Evolutionary conservation across 495 filamentous ascomycete genomes (phyloP), one percentile per base, ranked within the genome.

Genomic region (Xylaria sp.): DNA sequence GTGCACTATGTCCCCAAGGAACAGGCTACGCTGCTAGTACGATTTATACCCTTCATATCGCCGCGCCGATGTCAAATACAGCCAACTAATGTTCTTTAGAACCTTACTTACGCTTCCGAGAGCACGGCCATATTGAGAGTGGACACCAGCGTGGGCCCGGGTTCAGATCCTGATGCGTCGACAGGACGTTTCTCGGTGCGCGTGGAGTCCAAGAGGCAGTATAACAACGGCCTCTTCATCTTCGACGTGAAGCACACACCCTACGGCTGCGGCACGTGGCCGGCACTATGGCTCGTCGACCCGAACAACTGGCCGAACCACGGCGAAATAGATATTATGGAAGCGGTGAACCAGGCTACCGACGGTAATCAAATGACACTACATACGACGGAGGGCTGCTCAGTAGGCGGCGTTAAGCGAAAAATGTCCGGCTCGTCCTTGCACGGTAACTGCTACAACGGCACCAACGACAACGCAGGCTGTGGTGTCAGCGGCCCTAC

Each of bases 261-360:
- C 1, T 83, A 78, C 66, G 82, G 83, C 40, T 90, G 89, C 69
- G 88, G 86, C 29, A 84, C 84, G 14, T 90, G 88, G 89, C 88
- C 89, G 8, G 88, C 88, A 9, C 83, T 89, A 75, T 90, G 84
- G 82, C 82, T 87, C n/a, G 70, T 71, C 26, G 76, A 83, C 46
- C 88, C 87, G 66, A 70, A 77, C 43, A 82, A 88, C 82, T 93
- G 91, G 91, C 91, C 91, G 31, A 77, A 78, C n/a, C 83, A 88
- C 72, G 91, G 91, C 68, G 90, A 93, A 76, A 90, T 93, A 74
- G 91, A 93, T 69, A 85, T 93, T 58, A 90, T 94, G 80, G 91
- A 93, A 78, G 88, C 90, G 48, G 89, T 90, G 62, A 91, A 92
- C 82, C 75, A 80, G 33, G 78, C 74, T 24, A 77, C 82, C 17